phyloP scores from a whole-genome alignment of 1,284 basidiomycete genomes.

The Trichosporon coremiiforme region DNA sequence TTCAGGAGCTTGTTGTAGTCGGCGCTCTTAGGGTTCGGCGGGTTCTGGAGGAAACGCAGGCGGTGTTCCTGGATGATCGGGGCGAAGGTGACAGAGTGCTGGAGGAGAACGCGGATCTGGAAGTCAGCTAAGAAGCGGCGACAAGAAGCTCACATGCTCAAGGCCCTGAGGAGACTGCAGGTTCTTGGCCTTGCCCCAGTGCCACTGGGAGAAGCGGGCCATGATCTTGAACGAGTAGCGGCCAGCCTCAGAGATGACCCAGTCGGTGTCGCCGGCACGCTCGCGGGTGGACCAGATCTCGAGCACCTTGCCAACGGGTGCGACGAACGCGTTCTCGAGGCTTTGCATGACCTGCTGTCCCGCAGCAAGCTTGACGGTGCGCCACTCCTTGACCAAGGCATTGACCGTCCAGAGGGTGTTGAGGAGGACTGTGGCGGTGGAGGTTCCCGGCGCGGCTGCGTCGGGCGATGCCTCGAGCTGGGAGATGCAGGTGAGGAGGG shows the following conservation, averaged over 20 bases:
- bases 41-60: constrained; percentile 39
- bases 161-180: constrained; percentile 43
- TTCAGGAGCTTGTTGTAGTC: constrained; percentile 39
- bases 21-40: constrained; percentile 23
- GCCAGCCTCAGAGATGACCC: constrained; percentile 52
- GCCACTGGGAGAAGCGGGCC: constrained; percentile 50
- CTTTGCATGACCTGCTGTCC: constrained; percentile 51
- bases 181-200: constrained; percentile 52
- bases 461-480: constrained; percentile 34
- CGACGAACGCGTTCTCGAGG: constrained; percentile 45
- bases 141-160: constrained; percentile 38
- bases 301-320: constrained; percentile 45
- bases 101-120: constrained; percentile 45
- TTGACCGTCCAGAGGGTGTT: constrained; percentile 57
- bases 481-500: constrained; percentile 44
- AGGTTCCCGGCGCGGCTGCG: constrained; percentile 32
- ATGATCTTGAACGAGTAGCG: constrained; percentile 56
- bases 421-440: constrained; percentile 47
- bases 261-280: constrained; percentile 42
- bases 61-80: constrained; percentile 50
- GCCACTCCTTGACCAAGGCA: constrained; percentile 56
- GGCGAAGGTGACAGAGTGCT: constrained; percentile 49
- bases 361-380: constrained; percentile 50
- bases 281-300: constrained; percentile 45
- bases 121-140: constrained; percentile 16